Evolutionary conservation across 805 yeast species (phyloP), one percentile per base, ranked within the genome.

Genomic region (Candida montana): DNA sequence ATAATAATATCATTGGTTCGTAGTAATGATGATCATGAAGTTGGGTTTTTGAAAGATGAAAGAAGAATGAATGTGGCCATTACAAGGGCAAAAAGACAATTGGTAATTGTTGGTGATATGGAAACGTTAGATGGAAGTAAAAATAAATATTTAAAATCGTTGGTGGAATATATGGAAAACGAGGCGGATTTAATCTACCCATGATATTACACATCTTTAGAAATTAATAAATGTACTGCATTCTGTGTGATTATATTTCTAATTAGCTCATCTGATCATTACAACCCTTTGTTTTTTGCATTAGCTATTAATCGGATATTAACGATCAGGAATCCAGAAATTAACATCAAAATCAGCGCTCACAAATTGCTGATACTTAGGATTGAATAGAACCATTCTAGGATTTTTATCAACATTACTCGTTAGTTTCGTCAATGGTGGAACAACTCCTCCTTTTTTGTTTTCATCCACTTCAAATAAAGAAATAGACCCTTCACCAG

Each of bases 31-130:
- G 53, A 63, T 2, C 60, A 71, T 27, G 85, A 82, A 39, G 81
- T 90, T 35, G 98, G 98, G 9, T 93, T 91, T 55, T 64, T 93
- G 40, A 70, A 72, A 19, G 97, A 91, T 51, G 72, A 75, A 41
- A 67, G 93, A 54, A 73, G 99, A 51, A 67, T 90, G 35, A 91
- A 91, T 57, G 99, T 91, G 17, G 96, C 97, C 1, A 88, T 91
- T 58, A 90, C 98, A 0, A 71, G 99, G 50, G 85, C 96, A 5
- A 80, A 82, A 55, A 68, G 91, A 45, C 97, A 90, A 52, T 65
- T 91, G 7, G 85, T 93, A 54, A 75, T 91, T 1, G 66, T 93
- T 39, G 98, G 97, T 1, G 95, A 93, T 58, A 72, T 84, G 69
- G 95, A 85, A 52, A 74, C 87, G 2, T 57, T 89, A 12, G 28